Percentiles rank a stretch among this genome's conserved stretches.
Conservation (phyloP, 164 flowering plant species). For the Platanus orientalis region DNA sequence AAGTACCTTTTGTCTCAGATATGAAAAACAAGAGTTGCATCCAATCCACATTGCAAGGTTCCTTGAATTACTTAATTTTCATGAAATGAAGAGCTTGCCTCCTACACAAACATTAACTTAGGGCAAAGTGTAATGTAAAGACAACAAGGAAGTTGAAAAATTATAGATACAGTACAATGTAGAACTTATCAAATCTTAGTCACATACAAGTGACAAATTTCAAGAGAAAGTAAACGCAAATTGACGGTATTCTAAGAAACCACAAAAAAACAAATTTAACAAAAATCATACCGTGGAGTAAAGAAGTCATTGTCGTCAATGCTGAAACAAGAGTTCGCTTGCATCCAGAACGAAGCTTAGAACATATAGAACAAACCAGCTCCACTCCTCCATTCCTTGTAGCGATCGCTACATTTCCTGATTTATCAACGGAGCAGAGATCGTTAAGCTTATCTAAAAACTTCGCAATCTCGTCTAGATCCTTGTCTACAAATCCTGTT, state of each 20-base stretch:
- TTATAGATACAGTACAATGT: neutral
- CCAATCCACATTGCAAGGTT: neutral
- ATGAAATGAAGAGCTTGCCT: too few relatives aligned
- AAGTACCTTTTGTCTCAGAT: neutral
- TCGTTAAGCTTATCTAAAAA: conserved; percentile 43
- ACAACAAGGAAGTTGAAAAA: too few relatives aligned
- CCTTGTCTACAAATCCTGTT: conserved; percentile 8
- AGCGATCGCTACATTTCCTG: conserved; percentile 63
- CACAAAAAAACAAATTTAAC: neutral
- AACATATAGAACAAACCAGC: conserved; percentile 54
- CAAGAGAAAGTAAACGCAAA: neutral
- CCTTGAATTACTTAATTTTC: neutral
- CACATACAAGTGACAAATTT: too few relatives aligned
- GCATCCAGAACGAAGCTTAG: conserved; percentile 30
- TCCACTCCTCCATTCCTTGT: conserved; percentile 76
- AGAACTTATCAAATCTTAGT: neutral
- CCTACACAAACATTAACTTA: neutral
- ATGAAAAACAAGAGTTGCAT: neutral
- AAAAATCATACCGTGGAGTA: conserved; percentile 56
- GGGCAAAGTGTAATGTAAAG: too few relatives aligned
- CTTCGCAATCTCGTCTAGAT: conserved; percentile 33
- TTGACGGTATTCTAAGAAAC: neutral
- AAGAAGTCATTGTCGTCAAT: conserved; percentile 49
- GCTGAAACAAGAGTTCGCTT: conserved; percentile 32
- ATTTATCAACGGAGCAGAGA: conserved; percentile 45